A percentile compares a stretch with the other conserved stretches of the same genome.
Evolutionary conservation across 805 yeast genomes (phyloP).

Genomic region (Cyberlindnera veronae): DNA sequence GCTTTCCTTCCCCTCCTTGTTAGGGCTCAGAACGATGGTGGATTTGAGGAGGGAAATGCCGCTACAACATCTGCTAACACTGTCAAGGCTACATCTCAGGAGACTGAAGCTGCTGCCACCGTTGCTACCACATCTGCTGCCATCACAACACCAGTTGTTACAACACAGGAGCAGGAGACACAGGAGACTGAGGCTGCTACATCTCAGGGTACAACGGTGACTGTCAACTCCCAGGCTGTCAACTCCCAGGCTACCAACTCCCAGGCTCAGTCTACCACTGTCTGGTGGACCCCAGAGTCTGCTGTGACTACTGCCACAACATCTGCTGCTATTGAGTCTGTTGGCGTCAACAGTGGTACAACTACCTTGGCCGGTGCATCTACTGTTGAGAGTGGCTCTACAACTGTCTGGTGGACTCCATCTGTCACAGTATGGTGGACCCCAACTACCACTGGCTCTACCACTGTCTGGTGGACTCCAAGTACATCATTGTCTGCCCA

Average conservation of each 20-base stretch:
- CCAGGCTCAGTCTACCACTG: conserved; percentile 12
- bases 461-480: conserved; percentile 24
- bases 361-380: too few species aligned
- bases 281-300: conserved; percentile 18
- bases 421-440: neutral
- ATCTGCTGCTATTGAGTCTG: too few species aligned
- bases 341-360: too few species aligned
- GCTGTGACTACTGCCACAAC: conserved; percentile 6
- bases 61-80: conserved; percentile 8
- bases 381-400: too few species aligned
- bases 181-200: neutral
- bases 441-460: conserved; percentile 6
- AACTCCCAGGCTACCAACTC: conserved; percentile 1
- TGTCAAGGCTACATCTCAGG: conserved; percentile 1
- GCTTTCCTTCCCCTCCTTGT: conserved; percentile 9
- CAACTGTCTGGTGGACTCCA: too few species aligned
- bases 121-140: conserved; percentile 2
- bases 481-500: too few species aligned
- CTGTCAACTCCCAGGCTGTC: conserved; percentile 6
- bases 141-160: neutral
- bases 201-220: neutral
- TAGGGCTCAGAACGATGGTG: conserved; percentile 14
- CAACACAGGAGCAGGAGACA: neutral
- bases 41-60: conserved; percentile 8
- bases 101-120: conserved; percentile 4